Percentiles rank a stretch among this genome's conserved stretches.
These are phyloP conservation scores for Cymbopogon citratus DNA, from an alignment of 176 grass and related monocot genomes.

Conservation along the genomic window DNA sequence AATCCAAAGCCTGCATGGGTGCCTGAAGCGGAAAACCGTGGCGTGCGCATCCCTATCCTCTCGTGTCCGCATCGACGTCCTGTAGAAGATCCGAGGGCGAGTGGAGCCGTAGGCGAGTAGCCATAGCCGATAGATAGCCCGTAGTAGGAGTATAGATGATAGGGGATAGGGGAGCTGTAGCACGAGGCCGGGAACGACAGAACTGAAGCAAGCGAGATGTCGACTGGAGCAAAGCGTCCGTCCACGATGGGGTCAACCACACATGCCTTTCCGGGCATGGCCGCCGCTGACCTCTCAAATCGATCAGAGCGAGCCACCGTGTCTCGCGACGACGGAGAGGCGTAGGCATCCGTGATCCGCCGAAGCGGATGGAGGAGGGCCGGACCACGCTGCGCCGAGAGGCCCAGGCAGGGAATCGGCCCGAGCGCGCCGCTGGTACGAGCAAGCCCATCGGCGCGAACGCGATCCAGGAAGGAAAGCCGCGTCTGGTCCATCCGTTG, in stretches of 20 bases:
- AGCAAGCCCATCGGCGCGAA: background rate
- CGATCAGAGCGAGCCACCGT: background rate
- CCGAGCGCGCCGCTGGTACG: background rate
- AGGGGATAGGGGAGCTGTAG: too few species aligned
- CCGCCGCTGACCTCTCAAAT: background rate
- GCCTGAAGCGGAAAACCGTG: background rate
- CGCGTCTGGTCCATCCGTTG: slow-evolving; percentile 13
- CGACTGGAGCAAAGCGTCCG: too few species aligned
- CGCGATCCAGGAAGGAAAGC: background rate
- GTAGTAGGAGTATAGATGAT: too few species aligned
- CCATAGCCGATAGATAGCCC: background rate
- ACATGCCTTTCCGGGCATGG: too few species aligned
- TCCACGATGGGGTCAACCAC: too few species aligned
- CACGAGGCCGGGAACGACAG: too few species aligned
- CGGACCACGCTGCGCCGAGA: background rate
- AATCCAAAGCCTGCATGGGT: background rate
- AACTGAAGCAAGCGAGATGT: too few species aligned
- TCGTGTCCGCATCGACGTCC: slow-evolving; percentile 4
- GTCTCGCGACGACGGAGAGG: background rate
- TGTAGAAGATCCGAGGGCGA: slow-evolving; percentile 27
- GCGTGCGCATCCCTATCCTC: background rate
- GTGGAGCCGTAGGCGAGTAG: background rate
- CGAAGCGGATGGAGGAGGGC: too few species aligned
- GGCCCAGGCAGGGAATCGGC: slow-evolving; percentile 13
- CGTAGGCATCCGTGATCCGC: background rate